A percentile compares a stretch with the other conserved stretches of the same genome.
phyloP scores from a whole-genome alignment of 495 filamentous ascomycete species.

The Schizothecium vesticola region DNA sequence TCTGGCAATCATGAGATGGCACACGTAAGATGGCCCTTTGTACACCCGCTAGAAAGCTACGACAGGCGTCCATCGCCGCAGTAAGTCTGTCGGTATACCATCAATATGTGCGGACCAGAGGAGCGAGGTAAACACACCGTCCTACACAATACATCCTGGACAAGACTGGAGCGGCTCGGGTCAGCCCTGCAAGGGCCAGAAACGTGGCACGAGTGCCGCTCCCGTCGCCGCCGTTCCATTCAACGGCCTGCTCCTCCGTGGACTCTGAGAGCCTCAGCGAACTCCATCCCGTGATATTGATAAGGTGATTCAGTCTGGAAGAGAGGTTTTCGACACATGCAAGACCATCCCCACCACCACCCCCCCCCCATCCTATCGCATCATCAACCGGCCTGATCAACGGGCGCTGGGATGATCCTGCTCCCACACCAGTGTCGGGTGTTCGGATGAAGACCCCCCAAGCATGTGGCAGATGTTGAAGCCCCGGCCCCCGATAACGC shows the following conservation, averaged over 20 bases:
- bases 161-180: slow-evolving; percentile 8
- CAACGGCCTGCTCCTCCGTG: neutral
- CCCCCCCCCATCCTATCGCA: neutral
- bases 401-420: slow-evolving; percentile 11
- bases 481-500: neutral
- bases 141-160: slow-evolving; percentile 1
- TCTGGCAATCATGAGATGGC: neutral
- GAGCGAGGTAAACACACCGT: neutral
- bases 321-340: neutral
- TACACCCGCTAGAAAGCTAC: neutral
- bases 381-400: neutral
- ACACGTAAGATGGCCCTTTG: neutral
- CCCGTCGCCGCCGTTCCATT: slow-evolving; percentile 1
- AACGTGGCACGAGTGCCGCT: slow-evolving; percentile 9
- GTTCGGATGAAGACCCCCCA: slow-evolving; percentile 22
- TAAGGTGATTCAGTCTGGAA: neutral
- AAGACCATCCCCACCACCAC: neutral
- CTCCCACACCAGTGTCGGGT: slow-evolving; percentile 19
- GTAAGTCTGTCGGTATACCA: neutral
- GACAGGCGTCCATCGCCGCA: neutral
- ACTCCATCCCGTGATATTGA: neutral
- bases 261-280: slow-evolving; percentile 2
- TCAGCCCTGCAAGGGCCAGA: slow-evolving; percentile 17
- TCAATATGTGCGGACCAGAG: neutral
- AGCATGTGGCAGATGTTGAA: slow-evolving; percentile 19